Percentiles rank a stretch among this genome's conserved stretches.
Evolutionary conservation across 2,329 filamentous ascomycete genomes (phyloP).

Genomic region (Peltaster fructicola): DNA sequence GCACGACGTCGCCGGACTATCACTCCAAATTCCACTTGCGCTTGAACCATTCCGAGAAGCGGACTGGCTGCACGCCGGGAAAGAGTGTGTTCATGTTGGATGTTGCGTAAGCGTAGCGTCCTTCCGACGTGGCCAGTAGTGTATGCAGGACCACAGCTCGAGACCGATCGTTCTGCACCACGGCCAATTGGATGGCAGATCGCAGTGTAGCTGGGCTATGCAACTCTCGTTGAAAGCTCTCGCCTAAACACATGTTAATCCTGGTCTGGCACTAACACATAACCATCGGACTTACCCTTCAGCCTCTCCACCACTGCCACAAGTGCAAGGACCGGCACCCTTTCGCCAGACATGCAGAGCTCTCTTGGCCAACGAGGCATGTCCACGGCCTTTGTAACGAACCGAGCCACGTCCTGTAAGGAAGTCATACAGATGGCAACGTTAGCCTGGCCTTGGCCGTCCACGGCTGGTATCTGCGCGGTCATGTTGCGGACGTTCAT

Average conservation of each 20-base stretch:
- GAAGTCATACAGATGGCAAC: slow-evolving; percentile 51
- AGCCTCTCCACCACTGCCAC: slow-evolving; percentile 37
- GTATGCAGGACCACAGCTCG: slow-evolving; percentile 33
- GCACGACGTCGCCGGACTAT: too few relatives aligned
- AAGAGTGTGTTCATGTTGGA: slow-evolving; percentile 39
- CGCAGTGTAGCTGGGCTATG: slow-evolving; percentile 32
- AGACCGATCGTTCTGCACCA: slow-evolving; percentile 15
- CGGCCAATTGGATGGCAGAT: slow-evolving; percentile 29
- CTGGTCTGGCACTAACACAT: background rate
- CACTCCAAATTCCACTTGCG: slow-evolving; percentile 10
- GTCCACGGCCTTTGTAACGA: slow-evolving; percentile 51
- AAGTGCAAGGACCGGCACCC: slow-evolving; percentile 42
- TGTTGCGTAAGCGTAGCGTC: slow-evolving; percentile 46
- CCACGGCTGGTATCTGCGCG: slow-evolving; percentile 44
- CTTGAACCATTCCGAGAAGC: slow-evolving; percentile 23
- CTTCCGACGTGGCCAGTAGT: slow-evolving; percentile 49
- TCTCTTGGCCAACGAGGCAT: slow-evolving; percentile 49
- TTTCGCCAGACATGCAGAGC: slow-evolving; percentile 51
- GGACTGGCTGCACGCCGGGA: slow-evolving; percentile 19
- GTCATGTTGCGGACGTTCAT: slow-evolving; percentile 40
- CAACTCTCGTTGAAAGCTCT: slow-evolving; percentile 18
- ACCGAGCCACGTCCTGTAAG: slow-evolving; percentile 51
- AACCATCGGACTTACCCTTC: slow-evolving; percentile 16
- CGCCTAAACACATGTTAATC: background rate
- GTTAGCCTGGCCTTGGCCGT: slow-evolving; percentile 27